Evolutionary conservation across 495 filamentous ascomycete species (phyloP).

Genomic region (Echria macrotheca): DNA sequence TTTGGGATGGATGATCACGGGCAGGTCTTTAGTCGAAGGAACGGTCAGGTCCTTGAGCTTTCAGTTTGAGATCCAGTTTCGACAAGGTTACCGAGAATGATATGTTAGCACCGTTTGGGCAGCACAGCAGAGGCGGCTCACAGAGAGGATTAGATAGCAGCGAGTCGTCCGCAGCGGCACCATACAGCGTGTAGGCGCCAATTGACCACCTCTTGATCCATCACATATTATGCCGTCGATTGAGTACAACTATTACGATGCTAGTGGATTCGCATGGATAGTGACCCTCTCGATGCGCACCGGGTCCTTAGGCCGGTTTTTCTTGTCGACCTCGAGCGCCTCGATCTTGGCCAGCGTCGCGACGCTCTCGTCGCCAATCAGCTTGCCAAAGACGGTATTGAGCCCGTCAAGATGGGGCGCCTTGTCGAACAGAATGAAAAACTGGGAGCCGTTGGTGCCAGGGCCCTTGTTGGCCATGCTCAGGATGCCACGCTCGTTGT

Average conservation of each 20-base stretch:
- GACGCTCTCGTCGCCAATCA: constrained; percentile 57
- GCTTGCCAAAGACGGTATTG: constrained; percentile 89
- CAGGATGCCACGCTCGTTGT: constrained; percentile 80
- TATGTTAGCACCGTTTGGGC: too few relatives aligned
- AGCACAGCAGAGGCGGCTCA: too few relatives aligned
- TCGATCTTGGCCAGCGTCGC: constrained; percentile 73
- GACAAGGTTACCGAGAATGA: too few relatives aligned
- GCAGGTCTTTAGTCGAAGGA: too few relatives aligned
- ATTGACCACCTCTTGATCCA: too few relatives aligned
- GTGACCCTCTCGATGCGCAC: constrained; percentile 69
- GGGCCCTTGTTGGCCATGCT: constrained; percentile 92
- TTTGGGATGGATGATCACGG: too few relatives aligned
- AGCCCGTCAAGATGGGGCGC: constrained; percentile 90
- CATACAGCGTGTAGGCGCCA: too few relatives aligned
- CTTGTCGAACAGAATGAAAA: constrained; percentile 81
- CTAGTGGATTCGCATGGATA: constrained; percentile 92
- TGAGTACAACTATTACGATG: constrained; percentile 47
- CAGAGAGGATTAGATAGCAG: too few relatives aligned
- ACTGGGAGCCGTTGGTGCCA: constrained; percentile 88
- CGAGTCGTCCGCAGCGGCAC: too few relatives aligned
- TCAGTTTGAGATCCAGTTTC: too few relatives aligned
- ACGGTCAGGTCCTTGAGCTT: too few relatives aligned
- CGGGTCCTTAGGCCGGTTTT: constrained; percentile 70
- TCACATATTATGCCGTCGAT: background rate
- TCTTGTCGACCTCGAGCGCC: constrained; percentile 78